Evolutionary conservation across 208 protist species (phyloP).

Genomic region (Trypanosoma boissoni): DNA sequence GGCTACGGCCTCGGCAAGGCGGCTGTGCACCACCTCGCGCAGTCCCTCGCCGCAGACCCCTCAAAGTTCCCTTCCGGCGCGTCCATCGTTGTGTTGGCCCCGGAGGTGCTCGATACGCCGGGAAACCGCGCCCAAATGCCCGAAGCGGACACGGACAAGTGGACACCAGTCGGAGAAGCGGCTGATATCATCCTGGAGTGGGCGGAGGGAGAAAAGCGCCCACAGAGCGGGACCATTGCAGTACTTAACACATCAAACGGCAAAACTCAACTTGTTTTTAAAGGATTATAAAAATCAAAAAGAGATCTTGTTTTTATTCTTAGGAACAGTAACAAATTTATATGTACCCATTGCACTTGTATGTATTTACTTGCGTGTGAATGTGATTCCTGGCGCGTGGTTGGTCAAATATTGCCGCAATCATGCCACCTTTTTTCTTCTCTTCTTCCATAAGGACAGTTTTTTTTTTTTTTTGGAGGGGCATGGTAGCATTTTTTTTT

Average conservation of each 20-base stretch:
- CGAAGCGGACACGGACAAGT: conserved; percentile 40
- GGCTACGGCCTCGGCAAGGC: conserved; percentile 86
- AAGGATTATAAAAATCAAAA: background rate
- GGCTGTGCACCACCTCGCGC: conserved; percentile 78
- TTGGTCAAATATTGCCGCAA: too few relatives aligned
- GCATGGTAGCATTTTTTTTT: too few relatives aligned
- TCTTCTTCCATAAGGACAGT: background rate
- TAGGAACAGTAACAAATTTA: background rate
- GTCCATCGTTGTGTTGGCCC: conserved; percentile 63
- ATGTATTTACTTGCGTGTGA: background rate
- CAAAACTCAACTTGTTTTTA: background rate
- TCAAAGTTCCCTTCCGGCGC: conserved; percentile 35
- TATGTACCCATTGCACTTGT: background rate
- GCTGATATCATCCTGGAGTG: conserved; percentile 42
- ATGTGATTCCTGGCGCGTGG: too few relatives aligned
- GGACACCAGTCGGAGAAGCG: conserved; percentile 48
- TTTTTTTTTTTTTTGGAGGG: background rate
- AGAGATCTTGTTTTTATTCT: conserved; percentile 14
- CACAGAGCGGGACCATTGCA: conserved; percentile 41
- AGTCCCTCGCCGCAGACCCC: conserved; percentile 41
- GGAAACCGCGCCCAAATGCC: conserved; percentile 66
- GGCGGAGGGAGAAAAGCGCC: conserved; percentile 28
- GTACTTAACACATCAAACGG: conserved; percentile 1
- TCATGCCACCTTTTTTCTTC: too few relatives aligned
- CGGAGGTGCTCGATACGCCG: conserved; percentile 64